phyloP scores from a whole-genome alignment of 2,329 filamentous ascomycete genomes.

The Neocucurbitaria cava region DNA sequence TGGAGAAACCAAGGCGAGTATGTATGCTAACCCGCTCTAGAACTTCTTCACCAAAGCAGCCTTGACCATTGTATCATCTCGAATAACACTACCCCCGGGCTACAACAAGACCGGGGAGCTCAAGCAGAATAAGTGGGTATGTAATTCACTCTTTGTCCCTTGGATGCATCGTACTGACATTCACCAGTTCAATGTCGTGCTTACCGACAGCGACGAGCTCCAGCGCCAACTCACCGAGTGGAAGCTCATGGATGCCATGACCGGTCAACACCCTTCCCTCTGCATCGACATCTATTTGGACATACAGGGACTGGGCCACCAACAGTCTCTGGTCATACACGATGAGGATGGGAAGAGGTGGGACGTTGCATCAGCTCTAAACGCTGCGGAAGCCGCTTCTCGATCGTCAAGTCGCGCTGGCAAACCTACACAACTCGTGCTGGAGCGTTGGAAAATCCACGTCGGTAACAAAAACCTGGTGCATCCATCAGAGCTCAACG shows the following conservation, averaged over 20 bases:
- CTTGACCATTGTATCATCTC: conserved; percentile 80
- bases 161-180: conserved; percentile 14
- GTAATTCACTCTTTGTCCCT: conserved; percentile 39
- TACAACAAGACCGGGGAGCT: conserved; percentile 65
- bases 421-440: conserved; percentile 72
- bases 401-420: conserved; percentile 56
- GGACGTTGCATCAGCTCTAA: conserved; percentile 87
- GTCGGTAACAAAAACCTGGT: conserved; percentile 66
- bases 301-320: conserved; percentile 76
- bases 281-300: conserved; percentile 92
- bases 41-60: conserved; percentile 92
- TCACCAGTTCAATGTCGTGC: conserved; percentile 87
- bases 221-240: conserved; percentile 80
- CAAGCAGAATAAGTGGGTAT: conserved; percentile 86
- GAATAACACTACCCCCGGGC: conserved; percentile 71
- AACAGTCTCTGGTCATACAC: conserved; percentile 84
- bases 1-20: not conserved
- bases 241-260: conserved; percentile 79
- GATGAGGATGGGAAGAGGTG: conserved; percentile 91
- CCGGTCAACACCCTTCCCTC: conserved; percentile 80
- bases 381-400: conserved; percentile 60
- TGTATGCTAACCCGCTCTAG: conserved; percentile 56
- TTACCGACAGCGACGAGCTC: conserved; percentile 90
- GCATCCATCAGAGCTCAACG: conserved; percentile 64
- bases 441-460: conserved; percentile 91